Evolutionary conservation across 495 filamentous ascomycete genomes (phyloP).

Genomic region (Xeromyces bisporus): DNA sequence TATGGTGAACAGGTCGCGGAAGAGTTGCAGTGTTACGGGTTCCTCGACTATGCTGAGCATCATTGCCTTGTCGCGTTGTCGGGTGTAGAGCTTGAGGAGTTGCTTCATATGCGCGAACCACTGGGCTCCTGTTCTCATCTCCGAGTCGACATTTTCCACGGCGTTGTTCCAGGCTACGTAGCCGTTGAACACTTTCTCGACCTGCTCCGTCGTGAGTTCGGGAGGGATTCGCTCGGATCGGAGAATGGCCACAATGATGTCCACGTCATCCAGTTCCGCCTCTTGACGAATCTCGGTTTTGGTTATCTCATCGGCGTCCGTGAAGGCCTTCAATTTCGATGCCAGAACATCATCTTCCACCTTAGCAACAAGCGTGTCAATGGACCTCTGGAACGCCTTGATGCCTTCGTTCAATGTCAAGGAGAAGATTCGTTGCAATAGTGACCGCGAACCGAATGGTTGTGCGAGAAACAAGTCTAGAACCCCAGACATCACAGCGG

Average conservation of each 20-base stretch:
- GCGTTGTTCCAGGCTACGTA: conserved; percentile 95
- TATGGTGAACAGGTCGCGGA: conserved; percentile 93
- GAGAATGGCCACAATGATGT: conserved; percentile 71
- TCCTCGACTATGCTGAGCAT: conserved; percentile 94
- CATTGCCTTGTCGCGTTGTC: conserved; percentile 90
- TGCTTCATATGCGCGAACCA: conserved; percentile 92
- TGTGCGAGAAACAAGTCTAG: conserved; percentile 91
- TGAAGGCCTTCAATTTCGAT: conserved; percentile 64
- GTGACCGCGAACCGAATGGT: conserved; percentile 73
- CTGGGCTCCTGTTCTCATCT: conserved; percentile 73
- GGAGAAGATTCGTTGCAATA: conserved; percentile 85
- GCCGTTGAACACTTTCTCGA: conserved; percentile 73
- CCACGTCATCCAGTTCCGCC: conserved; percentile 49
- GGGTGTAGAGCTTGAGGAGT: conserved; percentile 75
- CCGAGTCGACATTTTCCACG: conserved; percentile 77
- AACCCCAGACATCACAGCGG: conserved; percentile 83
- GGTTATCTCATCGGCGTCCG: conserved; percentile 49
- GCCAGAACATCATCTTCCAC: conserved; percentile 67
- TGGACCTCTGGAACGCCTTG: conserved; percentile 60
- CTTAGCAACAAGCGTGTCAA: conserved; percentile 55
- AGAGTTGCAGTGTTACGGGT: conserved; percentile 78
- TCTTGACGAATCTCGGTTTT: conserved; percentile 61
- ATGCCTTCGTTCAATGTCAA: conserved; percentile 87
- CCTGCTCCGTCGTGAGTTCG: conserved; percentile 51
- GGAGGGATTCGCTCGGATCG: conserved; percentile 55